Conservation (phyloP, 495 filamentous ascomycete species). For the Hypoxylon lienhwacheense region DNA sequence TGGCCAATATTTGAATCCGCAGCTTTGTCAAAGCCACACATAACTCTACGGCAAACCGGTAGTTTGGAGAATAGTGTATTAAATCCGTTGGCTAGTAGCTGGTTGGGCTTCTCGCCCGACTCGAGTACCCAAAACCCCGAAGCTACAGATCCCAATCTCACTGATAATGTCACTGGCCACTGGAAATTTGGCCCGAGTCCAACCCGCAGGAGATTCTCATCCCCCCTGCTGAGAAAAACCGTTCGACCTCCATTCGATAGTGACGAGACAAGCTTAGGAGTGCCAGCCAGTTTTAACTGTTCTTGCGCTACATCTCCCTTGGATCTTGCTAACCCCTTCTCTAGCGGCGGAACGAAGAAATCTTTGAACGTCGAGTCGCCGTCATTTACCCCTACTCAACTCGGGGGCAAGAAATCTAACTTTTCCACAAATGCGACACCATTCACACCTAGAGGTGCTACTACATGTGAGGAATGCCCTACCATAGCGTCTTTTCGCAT, state of each 20-base stretch:
- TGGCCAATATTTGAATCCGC: not conserved
- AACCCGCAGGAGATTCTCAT: not conserved
- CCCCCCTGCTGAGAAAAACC: not conserved
- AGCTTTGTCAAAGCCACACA: too few species aligned
- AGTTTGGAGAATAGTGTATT: not conserved
- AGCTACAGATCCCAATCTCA: not conserved
- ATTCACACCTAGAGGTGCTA: conserved; percentile 71
- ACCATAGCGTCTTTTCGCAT: not conserved
- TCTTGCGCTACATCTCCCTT: not conserved
- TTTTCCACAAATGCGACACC: conserved; percentile 87
- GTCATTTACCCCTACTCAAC: conserved; percentile 75
- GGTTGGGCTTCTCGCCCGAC: not conserved
- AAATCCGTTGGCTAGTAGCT: not conserved
- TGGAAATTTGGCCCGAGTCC: not conserved
- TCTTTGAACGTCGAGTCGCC: conserved; percentile 94
- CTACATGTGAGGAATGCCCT: conserved; percentile 37
- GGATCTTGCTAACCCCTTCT: conserved; percentile 10
- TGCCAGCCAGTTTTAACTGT: conserved; percentile 1
- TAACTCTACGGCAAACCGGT: not conserved
- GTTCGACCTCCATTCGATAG: not conserved
- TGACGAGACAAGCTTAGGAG: not conserved
- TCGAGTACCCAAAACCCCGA: not conserved
- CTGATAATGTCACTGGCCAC: not conserved
- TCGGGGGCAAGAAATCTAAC: conserved; percentile 59
- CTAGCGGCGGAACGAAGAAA: conserved; percentile 62